Percentiles rank a stretch among this genome's conserved stretches.
Conservation (phyloP, 768 basidiomycete species). For the Tricholoma terreum region DNA sequence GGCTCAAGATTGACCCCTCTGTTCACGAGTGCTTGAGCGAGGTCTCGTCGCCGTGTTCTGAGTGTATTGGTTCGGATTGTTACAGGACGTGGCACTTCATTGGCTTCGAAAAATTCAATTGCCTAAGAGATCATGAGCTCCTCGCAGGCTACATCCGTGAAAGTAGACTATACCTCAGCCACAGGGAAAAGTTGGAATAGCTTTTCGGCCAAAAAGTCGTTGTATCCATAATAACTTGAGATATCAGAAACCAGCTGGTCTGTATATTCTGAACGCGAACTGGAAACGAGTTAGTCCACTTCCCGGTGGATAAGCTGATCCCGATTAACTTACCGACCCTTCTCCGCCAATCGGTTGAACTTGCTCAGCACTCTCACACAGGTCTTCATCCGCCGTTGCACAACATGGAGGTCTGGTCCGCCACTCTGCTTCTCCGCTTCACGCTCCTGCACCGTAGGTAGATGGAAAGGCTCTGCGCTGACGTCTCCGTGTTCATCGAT, state of each 20-base stretch:
- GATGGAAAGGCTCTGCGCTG: slow-evolving; percentile 49
- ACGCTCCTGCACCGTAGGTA: slow-evolving; percentile 70
- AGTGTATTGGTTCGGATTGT: slow-evolving; percentile 98
- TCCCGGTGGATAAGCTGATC: neutral
- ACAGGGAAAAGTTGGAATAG: slow-evolving; percentile 92
- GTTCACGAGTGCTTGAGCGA: slow-evolving; percentile 91
- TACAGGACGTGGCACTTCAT: slow-evolving; percentile 92
- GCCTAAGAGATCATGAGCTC: slow-evolving; percentile 50
- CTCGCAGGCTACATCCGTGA: slow-evolving; percentile 3
- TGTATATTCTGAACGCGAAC: slow-evolving; percentile 86
- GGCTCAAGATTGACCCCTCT: slow-evolving; percentile 97
- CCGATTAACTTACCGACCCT: slow-evolving; percentile 55
- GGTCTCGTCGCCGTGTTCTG: slow-evolving; percentile 87
- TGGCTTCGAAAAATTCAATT: slow-evolving; percentile 97
- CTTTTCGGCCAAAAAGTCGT: slow-evolving; percentile 92
- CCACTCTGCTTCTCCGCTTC: slow-evolving; percentile 69
- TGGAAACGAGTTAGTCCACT: slow-evolving; percentile 27
- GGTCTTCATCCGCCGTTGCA: slow-evolving; percentile 78
- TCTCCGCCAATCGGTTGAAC: slow-evolving; percentile 64
- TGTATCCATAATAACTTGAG: slow-evolving; percentile 96
- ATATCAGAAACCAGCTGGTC: slow-evolving; percentile 88
- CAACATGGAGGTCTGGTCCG: slow-evolving; percentile 67
- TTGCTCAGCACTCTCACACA: slow-evolving; percentile 70
- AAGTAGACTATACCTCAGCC: slow-evolving; percentile 60
- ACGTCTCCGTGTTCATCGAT: slow-evolving; percentile 47